Evolutionary conservation across 768 basidiomycete genomes (phyloP), one percentile per base, ranked within the genome.

Genomic region (Amylocystis lapponica): DNA sequence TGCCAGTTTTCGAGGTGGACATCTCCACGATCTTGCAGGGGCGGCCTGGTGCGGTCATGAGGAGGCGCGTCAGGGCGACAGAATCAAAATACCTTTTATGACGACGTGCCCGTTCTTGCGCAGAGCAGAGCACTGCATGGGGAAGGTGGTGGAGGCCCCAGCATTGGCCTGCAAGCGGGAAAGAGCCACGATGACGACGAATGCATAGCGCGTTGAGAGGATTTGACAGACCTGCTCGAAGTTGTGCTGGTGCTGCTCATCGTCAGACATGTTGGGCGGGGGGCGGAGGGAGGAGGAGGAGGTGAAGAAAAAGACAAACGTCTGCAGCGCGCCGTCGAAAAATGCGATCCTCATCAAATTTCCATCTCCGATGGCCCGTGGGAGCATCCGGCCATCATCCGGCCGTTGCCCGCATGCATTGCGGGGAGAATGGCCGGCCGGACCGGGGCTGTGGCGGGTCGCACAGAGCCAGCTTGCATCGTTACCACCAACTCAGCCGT

Each of bases 11-110:
- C 66, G 94, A 98, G 72, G 94, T 96, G 51, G 92, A 95, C 94
- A 96, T 97, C 66, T 96, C 93, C 58, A 93, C 83, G 70, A 92
- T 92, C 76, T 98, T 98, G 88, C 94, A 98, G 54, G 94, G 94
- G 57, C 93, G 82, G 55, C 75, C 85, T 86, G 52, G 32, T 13
- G 32, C 32, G 30, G 43, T 40, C 22, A 39, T 37, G 20, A 23
- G 10, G 21, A 23, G 20, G n/a, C n/a, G 22, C 7, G 16, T 22
- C 22, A 35, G 39, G 39, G 13, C 17, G 2, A 26, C 17, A 19
- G 37, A 19, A 17, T 2, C 19, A 1, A 14, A 35, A 14, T 37
- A 78, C 90, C 75, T 76, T 96, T 97, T 70, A 99, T 98, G 60
- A 93, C 86, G 65, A 99, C 95, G 74, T 87, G 86, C 13, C 88